Evolutionary conservation across 345 rosid genomes (phyloP), one percentile per base, ranked within the genome.

Genomic region (Linum trigynum): DNA sequence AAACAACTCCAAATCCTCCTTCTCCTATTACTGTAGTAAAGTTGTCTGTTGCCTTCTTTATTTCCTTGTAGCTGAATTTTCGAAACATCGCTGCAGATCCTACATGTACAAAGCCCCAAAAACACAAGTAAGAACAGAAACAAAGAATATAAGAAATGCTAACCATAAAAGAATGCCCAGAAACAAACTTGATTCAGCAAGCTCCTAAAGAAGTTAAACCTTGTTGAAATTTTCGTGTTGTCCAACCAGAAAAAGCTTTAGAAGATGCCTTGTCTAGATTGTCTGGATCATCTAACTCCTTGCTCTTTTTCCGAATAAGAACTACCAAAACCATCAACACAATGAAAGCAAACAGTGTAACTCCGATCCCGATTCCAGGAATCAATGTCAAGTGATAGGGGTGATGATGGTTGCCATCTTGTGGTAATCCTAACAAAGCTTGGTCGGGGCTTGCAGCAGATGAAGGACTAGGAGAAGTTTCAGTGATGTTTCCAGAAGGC

Each of bases 1-100:
- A 80, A 62, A 94, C 92, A 12, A 90, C 90, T 70, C 97, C 99
- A 68, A 90, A 94, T 2, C 97, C 97, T 53, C 99, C 99, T 64
- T 77, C 80, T 66, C 99, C 99, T 74, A 94, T 81, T 53, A 85
- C 62, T 4, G 79, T 75, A 64, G 63, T 82, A 70, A 94, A 94
- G 76, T 75, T 84, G 57, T 83, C 83, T 2, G 99, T 94, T 17
- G 95, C 92, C 76, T 79, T 94, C 77, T 81, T 85, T 38, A 83
- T 85, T 71, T 94, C 95, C 81, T 69, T 88, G 76, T 82, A 94
- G 77, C 89, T 84, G 78, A 84, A 94, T 71, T 85, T 88, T 63
- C 43, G 83, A 61, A 90, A 85, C 85, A 81, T 81, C 65, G 80
- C 81, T 2, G 83, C 64, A 65, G 71, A 75, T 61, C 94, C 98